These are phyloP conservation scores for Clavispora fructus DNA, from an alignment of 805 yeast species.

Conservation along the genomic window DNA sequence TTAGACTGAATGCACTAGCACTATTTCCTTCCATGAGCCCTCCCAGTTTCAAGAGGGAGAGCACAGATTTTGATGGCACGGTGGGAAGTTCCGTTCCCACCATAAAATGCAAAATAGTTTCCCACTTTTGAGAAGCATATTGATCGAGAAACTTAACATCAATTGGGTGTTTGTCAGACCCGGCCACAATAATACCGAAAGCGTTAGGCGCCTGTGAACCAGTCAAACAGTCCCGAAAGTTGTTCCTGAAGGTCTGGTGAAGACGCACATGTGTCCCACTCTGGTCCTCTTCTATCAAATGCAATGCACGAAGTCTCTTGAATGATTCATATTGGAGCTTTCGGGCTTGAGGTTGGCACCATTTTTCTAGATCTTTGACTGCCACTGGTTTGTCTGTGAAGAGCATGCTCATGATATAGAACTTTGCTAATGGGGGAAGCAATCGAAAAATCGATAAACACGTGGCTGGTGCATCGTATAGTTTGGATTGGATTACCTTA, in stretches of 20 bases:
- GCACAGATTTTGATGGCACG: constrained; percentile 74
- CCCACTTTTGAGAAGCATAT: constrained; percentile 90
- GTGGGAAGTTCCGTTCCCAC: constrained; percentile 79
- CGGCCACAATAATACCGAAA: constrained; percentile 66
- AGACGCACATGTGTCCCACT: constrained; percentile 46
- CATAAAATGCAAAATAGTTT: constrained; percentile 91
- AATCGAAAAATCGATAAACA: constrained; percentile 89
- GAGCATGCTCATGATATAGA: constrained; percentile 80
- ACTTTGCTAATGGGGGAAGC: constrained; percentile 84
- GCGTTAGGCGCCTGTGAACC: constrained; percentile 66
- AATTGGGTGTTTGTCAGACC: constrained; percentile 50
- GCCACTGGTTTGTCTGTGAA: constrained; percentile 73
- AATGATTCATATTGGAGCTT: constrained; percentile 70
- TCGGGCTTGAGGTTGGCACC: constrained; percentile 63
- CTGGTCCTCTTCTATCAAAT: constrained; percentile 61
- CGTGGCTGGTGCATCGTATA: constrained; percentile 84
- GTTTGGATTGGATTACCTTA: constrained; percentile 72
- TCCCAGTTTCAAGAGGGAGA: constrained; percentile 69
- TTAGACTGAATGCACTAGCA: constrained; percentile 35
- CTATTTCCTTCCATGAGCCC: constrained; percentile 76
- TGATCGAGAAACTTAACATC: constrained; percentile 64
- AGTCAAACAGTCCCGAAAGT: constrained; percentile 77
- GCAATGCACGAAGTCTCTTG: constrained; percentile 69
- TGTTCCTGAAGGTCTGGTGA: constrained; percentile 68
- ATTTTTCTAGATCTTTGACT: constrained; percentile 60